Conservation (phyloP, 2,329 filamentous ascomycete species). For the Parafenestella ontariensis region DNA sequence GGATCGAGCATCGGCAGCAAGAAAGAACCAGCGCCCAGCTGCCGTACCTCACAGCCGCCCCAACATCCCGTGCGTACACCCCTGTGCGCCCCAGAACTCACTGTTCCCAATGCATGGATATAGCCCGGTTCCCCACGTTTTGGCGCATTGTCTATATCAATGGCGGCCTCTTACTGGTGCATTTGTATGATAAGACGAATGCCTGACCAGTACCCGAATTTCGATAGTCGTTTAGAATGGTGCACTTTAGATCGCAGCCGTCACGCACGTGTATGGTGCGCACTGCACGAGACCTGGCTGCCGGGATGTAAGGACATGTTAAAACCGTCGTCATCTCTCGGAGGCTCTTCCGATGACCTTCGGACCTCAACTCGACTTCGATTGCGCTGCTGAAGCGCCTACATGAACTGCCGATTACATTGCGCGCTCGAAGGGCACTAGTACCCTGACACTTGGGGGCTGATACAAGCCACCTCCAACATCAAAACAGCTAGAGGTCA, state of each 20-base stretch:
- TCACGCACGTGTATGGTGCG: background rate
- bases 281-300: background rate
- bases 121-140: background rate
- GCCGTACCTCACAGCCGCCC: slow-evolving; percentile 5
- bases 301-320: background rate
- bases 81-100: background rate
- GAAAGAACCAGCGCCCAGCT: background rate
- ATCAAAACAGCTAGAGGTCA: background rate
- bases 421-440: background rate
- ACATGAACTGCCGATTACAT: background rate
- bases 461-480: background rate
- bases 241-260: background rate
- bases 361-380: background rate
- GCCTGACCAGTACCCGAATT: background rate
- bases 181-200: background rate
- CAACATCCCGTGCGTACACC: background rate
- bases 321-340: background rate
- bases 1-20: background rate
- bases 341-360: background rate
- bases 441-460: background rate
- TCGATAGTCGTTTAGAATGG: background rate
- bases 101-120: background rate
- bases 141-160: background rate
- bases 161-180: background rate
- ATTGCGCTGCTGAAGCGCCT: background rate